phyloP scores from a whole-genome alignment of 2,329 filamentous ascomycete genomes.

The Ceratocystis albifundus region DNA sequence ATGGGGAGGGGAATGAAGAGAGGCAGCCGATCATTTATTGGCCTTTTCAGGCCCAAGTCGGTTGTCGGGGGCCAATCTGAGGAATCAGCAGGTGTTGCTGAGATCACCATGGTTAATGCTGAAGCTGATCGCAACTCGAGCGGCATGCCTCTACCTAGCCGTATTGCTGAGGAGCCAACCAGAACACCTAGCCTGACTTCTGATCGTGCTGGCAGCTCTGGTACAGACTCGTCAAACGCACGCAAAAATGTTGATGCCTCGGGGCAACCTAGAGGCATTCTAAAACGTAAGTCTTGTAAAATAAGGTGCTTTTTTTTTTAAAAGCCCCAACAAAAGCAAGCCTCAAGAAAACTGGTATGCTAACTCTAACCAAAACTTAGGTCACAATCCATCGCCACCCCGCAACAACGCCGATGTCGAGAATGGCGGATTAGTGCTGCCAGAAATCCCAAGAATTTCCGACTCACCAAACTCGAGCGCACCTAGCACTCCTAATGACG shows the following conservation, averaged over 20 bases:
- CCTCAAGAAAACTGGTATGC: slow-evolving; percentile 34
- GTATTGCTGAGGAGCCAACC: slow-evolving; percentile 47
- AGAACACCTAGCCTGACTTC: slow-evolving; percentile 52
- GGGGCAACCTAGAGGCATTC: slow-evolving; percentile 65
- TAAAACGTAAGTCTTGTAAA: slow-evolving; percentile 58
- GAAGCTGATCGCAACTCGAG: slow-evolving; percentile 73
- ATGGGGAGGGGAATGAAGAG: slow-evolving; percentile 99
- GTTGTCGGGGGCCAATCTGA: slow-evolving; percentile 67
- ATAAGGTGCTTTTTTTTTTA: slow-evolving; percentile 10
- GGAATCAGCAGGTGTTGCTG: slow-evolving; percentile 43
- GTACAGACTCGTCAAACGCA: slow-evolving; percentile 49
- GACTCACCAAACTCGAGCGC: slow-evolving; percentile 78
- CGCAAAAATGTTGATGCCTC: slow-evolving; percentile 55
- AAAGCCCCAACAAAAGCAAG: slow-evolving; percentile 18
- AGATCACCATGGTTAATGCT: slow-evolving; percentile 89
- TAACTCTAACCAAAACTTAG: slow-evolving; percentile 8
- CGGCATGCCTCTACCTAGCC: slow-evolving; percentile 33
- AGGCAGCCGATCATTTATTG: slow-evolving; percentile 77
- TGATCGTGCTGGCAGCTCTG: slow-evolving; percentile 45
- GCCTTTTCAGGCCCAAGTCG: slow-evolving; percentile 89
- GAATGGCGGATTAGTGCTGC: slow-evolving; percentile 33
- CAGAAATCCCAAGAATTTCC: slow-evolving; percentile 50
- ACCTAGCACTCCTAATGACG: slow-evolving; percentile 77
- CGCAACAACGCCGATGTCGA: slow-evolving; percentile 14
- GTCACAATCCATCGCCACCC: slow-evolving; percentile 15